A percentile compares a stretch with the other conserved stretches of the same genome.
phyloP scores from a whole-genome alignment of 2,329 filamentous ascomycete species.

The Xylaria sp. region DNA sequence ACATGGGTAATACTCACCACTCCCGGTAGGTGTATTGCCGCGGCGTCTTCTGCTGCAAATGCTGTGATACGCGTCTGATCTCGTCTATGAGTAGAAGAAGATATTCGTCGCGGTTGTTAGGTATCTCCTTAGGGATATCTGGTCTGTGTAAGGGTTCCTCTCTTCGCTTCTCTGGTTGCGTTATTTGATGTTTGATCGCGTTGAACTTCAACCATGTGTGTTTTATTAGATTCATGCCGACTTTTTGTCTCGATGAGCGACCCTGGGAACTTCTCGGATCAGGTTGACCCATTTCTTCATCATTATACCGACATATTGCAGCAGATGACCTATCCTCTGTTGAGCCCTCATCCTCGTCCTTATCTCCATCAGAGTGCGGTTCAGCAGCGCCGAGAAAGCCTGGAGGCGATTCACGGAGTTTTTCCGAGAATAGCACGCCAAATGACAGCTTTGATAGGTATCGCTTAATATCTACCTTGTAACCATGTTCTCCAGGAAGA shows the following conservation, averaged over 20 bases:
- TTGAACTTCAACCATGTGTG: not conserved
- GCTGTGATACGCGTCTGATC: constrained; percentile 69
- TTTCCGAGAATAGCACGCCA: constrained; percentile 50
- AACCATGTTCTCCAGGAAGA: constrained; percentile 60
- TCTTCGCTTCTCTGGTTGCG: not conserved
- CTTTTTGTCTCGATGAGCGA: not conserved
- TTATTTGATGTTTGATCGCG: not conserved
- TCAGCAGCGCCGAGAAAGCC: constrained; percentile 49
- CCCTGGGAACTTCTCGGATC: not conserved
- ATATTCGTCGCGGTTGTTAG: constrained; percentile 55
- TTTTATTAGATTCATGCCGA: not conserved
- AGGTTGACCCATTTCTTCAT: not conserved
- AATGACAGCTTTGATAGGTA: constrained; percentile 50
- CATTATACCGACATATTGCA: not conserved
- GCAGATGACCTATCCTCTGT: constrained; percentile 41
- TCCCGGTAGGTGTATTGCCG: constrained; percentile 71
- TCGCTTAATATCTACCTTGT: constrained; percentile 53
- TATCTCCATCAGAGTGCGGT: constrained; percentile 32
- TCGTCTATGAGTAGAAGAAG: constrained; percentile 72
- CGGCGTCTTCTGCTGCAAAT: constrained; percentile 62
- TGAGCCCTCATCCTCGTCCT: constrained; percentile 26
- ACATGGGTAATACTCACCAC: constrained; percentile 32
- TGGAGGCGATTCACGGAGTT: constrained; percentile 47
- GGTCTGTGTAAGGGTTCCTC: constrained; percentile 16
- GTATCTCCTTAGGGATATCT: constrained; percentile 47